A percentile compares a stretch with the other conserved stretches of the same genome.
These are phyloP conservation scores for Fraxinus xanthoxyloides DNA, from an alignment of 305 asterid genomes.

Conservation along the genomic window DNA sequence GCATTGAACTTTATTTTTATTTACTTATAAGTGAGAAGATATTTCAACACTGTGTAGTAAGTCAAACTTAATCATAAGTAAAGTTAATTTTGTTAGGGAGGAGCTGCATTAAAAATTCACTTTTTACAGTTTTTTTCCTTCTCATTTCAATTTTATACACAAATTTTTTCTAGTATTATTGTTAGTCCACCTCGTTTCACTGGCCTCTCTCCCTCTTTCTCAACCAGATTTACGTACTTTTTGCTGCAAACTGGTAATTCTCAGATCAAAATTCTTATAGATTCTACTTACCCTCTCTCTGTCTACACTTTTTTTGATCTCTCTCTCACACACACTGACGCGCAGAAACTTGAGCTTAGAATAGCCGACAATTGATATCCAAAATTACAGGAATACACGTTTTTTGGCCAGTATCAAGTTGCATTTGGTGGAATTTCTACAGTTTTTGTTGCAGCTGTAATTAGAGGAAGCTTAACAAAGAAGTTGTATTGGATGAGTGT, in stretches of 20 bases:
- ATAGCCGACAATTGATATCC: conserved; percentile 24
- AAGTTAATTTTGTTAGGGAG: background rate
- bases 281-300: conserved; percentile 18
- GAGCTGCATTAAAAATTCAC: background rate
- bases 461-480: conserved; percentile 18
- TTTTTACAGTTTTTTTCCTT: background rate
- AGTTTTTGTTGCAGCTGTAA: conserved; percentile 19
- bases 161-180: background rate
- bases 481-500: conserved; percentile 17
- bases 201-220: conserved; percentile 8
- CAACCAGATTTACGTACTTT: conserved; percentile 20
- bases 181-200: conserved; percentile 30
- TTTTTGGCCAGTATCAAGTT: conserved; percentile 23
- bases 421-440: conserved; percentile 27
- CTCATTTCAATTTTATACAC: background rate
- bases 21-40: too few species aligned
- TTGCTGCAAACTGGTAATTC: conserved; percentile 35
- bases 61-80: too few species aligned
- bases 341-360: background rate
- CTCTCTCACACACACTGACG: conserved; percentile 25
- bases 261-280: conserved; percentile 38
- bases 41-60: too few species aligned
- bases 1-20: background rate
- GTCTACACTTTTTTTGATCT: conserved; percentile 27
- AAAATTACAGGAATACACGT: conserved; percentile 12